These are phyloP conservation scores for Parsonsia alboflavescens DNA, from an alignment of 257 asterid genomes.

Conservation along the genomic window DNA sequence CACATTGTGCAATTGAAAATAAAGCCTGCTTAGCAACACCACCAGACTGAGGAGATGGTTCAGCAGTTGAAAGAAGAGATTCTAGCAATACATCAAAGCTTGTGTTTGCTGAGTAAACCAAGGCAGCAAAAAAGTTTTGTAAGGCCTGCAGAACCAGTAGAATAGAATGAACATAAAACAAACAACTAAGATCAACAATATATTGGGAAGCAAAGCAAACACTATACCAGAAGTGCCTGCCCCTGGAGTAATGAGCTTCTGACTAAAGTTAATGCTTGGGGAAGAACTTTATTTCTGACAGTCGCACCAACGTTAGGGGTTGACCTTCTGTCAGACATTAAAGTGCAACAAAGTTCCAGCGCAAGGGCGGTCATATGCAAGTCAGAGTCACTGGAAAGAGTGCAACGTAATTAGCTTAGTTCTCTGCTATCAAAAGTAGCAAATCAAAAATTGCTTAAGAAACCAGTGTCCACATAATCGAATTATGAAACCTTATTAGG, in stretches of 20 bases:
- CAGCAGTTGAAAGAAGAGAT: constrained; percentile 93
- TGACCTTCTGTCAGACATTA: constrained; percentile 96
- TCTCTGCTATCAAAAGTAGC: not conserved
- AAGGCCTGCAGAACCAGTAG: constrained; percentile 61
- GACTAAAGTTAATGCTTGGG: constrained; percentile 80
- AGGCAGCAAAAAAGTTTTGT: constrained; percentile 76
- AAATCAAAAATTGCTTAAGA: not conserved
- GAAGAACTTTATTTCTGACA: constrained; percentile 92
- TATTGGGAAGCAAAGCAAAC: constrained; percentile 11
- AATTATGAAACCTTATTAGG: constrained; percentile 66
- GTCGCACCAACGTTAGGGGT: constrained; percentile 82
- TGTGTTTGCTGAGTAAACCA: constrained; percentile 88
- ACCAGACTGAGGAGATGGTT: constrained; percentile 76
- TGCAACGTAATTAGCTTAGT: constrained; percentile 1
- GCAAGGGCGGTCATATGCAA: constrained; percentile 98
- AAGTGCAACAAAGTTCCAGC: constrained; percentile 83
- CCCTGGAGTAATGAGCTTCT: constrained; percentile 96
- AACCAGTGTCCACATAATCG: constrained; percentile 4
- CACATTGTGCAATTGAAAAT: constrained; percentile 91
- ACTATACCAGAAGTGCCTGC: constrained; percentile 90
- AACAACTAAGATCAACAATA: constrained; percentile 16
- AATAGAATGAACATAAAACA: constrained; percentile 21
- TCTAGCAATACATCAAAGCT: constrained; percentile 89
- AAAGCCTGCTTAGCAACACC: constrained; percentile 96
- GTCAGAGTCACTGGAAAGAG: constrained; percentile 76